These are phyloP conservation scores for Trypanosoma cruzi DNA, from an alignment of 208 protist genomes.

Conservation along the genomic window DNA sequence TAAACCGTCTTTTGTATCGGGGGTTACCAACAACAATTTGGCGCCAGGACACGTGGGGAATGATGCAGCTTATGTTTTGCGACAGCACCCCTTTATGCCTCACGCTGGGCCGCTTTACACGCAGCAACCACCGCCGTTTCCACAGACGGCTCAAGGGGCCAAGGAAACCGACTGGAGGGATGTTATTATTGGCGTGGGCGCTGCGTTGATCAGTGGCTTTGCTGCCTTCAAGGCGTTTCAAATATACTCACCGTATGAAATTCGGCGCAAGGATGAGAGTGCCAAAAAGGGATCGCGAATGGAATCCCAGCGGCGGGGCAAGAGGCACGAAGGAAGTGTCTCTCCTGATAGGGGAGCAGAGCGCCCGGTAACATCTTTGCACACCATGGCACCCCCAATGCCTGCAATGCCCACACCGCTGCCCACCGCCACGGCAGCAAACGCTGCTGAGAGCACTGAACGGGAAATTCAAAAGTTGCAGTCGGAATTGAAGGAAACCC, in stretches of 20 bases:
- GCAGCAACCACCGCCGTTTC: constrained; percentile 32
- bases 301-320: not conserved
- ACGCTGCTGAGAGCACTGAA: constrained; percentile 7
- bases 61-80: not conserved
- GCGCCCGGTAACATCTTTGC: not conserved
- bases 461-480: constrained; percentile 54
- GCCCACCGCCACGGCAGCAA: not conserved
- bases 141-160: constrained; percentile 19
- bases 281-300: constrained; percentile 6
- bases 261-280: constrained; percentile 63
- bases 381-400: constrained; percentile 28
- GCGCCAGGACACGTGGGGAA: not conserved
- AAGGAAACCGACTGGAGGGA: constrained; percentile 68
- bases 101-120: constrained; percentile 40
- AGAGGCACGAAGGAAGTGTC: constrained; percentile 3
- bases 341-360: constrained; percentile 26
- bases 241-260: constrained; percentile 79
- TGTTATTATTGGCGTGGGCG: constrained; percentile 74
- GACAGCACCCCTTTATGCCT: not conserved
- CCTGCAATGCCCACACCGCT: constrained; percentile 20
- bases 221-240: constrained; percentile 68
- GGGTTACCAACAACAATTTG: not conserved
- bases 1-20: not conserved
- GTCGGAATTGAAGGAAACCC: constrained; percentile 60
- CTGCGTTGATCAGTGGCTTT: constrained; percentile 47